These are phyloP conservation scores for Emmonsia crescens DNA, from an alignment of 2,329 filamentous ascomycete species.

Conservation along the genomic window DNA sequence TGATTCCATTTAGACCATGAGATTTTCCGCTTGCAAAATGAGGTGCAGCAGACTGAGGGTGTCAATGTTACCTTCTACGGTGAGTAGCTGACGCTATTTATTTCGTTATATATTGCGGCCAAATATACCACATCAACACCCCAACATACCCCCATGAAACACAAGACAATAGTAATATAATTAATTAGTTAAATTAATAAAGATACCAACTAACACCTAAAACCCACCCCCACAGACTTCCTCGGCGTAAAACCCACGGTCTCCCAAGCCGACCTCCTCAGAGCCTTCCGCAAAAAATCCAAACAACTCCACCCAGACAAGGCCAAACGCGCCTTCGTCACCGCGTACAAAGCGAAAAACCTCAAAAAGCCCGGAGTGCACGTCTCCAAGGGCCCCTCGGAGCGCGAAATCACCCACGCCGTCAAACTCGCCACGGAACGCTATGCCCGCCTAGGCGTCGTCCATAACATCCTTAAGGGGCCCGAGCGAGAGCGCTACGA, in stretches of 20 bases:
- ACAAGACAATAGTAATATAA: not conserved
- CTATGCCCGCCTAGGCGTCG: slow-evolving; percentile 73
- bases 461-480: slow-evolving; percentile 76
- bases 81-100: slow-evolving; percentile 16
- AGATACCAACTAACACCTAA: not conserved
- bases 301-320: slow-evolving; percentile 86
- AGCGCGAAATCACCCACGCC: slow-evolving; percentile 65
- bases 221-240: slow-evolving; percentile 47
- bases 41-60: slow-evolving; percentile 66
- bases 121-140: not conserved
- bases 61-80: slow-evolving; percentile 76
- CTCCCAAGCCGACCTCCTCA: slow-evolving; percentile 78
- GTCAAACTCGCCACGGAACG: slow-evolving; percentile 72
- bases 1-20: slow-evolving; percentile 61
- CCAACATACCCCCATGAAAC: not conserved
- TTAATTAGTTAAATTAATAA: not conserved
- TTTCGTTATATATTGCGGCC: not conserved
- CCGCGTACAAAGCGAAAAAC: slow-evolving; percentile 47
- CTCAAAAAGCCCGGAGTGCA: slow-evolving; percentile 51
- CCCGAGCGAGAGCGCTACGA: slow-evolving; percentile 79
- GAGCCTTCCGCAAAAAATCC: slow-evolving; percentile 84
- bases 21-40: slow-evolving; percentile 91
- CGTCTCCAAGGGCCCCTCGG: slow-evolving; percentile 59
- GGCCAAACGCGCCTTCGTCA: slow-evolving; percentile 70
- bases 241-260: slow-evolving; percentile 64